A percentile compares a stretch with the other conserved stretches of the same genome.
phyloP scores from a whole-genome alignment of 306 rosid species.

The Senna tora region DNA sequence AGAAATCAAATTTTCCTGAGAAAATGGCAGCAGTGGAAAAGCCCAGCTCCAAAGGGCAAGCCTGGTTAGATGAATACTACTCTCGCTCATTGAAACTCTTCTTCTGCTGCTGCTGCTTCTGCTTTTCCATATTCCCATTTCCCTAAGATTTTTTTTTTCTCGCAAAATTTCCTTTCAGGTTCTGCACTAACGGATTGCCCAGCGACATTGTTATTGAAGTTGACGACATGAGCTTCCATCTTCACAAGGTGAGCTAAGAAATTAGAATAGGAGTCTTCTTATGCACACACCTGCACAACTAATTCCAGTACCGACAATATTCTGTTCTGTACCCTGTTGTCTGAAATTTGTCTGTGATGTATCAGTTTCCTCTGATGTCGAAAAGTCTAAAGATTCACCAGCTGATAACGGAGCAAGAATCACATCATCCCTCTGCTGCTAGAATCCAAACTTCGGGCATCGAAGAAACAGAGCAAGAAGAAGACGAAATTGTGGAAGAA shows the following conservation, averaged over 20 bases:
- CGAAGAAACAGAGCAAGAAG: conserved; percentile 34
- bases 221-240: conserved; percentile 68
- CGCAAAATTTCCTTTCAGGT: conserved; percentile 43
- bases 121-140: background rate
- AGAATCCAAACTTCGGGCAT: conserved; percentile 16
- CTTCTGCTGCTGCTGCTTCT: background rate
- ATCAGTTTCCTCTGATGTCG: conserved; percentile 73
- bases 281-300: background rate
- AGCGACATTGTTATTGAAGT: conserved; percentile 74
- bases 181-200: conserved; percentile 72
- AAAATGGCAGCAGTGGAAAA: conserved; percentile 53
- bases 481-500: conserved; percentile 52
- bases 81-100: background rate
- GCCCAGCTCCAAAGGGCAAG: conserved; percentile 69
- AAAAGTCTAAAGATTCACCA: conserved; percentile 59
- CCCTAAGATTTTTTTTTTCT: background rate
- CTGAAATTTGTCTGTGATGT: conserved; percentile 1
- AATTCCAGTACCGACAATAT: conserved; percentile 9
- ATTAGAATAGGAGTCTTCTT: conserved; percentile 5
- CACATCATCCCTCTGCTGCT: conserved; percentile 37
- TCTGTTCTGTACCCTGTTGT: background rate
- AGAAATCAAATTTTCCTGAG: conserved; percentile 17
- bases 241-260: conserved; percentile 58
- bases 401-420: conserved; percentile 59
- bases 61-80: conserved; percentile 52